Evolutionary conservation across 2,329 filamentous ascomycete species (phyloP).

Genomic region (Colletotrichum zoysiae): DNA sequence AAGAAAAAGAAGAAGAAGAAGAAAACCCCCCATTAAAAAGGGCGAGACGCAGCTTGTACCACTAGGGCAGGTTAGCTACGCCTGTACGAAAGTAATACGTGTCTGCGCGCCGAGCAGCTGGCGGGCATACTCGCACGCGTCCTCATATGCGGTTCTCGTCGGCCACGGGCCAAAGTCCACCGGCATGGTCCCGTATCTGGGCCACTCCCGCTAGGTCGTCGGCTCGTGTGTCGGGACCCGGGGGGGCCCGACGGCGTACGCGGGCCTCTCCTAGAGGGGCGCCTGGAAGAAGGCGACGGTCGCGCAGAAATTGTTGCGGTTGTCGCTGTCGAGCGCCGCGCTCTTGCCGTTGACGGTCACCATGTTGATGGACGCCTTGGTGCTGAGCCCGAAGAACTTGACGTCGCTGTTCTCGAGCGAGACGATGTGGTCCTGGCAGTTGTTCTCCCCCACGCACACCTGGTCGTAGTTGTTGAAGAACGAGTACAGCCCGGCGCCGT

Average conservation of each 20-base stretch:
- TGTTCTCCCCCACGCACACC: conserved; percentile 73
- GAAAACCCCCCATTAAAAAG: neutral
- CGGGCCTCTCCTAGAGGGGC: conserved; percentile 28
- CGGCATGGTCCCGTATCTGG: neutral
- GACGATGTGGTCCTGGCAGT: conserved; percentile 84
- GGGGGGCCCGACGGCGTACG: neutral
- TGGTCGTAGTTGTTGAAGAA: conserved; percentile 89
- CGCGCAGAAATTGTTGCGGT: conserved; percentile 75
- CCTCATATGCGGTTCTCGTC: neutral
- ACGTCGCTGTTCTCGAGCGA: conserved; percentile 74
- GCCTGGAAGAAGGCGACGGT: conserved; percentile 66
- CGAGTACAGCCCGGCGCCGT: conserved; percentile 81
- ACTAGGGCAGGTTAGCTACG: neutral
- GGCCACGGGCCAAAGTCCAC: neutral
- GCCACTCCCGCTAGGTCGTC: neutral
- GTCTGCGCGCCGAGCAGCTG: neutral
- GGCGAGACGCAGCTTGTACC: neutral
- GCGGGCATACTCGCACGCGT: conserved; percentile 4
- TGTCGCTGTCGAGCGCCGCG: conserved; percentile 68
- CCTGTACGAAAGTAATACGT: neutral
- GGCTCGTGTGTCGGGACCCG: neutral
- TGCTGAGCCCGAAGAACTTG: conserved; percentile 77
- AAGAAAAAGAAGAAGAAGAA: neutral
- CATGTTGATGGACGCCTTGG: conserved; percentile 82
- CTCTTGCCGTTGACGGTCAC: conserved; percentile 70